Percentiles rank a stretch among this genome's conserved stretches.
phyloP scores from a whole-genome alignment of 768 basidiomycete species.

The Ramaria sp. region DNA sequence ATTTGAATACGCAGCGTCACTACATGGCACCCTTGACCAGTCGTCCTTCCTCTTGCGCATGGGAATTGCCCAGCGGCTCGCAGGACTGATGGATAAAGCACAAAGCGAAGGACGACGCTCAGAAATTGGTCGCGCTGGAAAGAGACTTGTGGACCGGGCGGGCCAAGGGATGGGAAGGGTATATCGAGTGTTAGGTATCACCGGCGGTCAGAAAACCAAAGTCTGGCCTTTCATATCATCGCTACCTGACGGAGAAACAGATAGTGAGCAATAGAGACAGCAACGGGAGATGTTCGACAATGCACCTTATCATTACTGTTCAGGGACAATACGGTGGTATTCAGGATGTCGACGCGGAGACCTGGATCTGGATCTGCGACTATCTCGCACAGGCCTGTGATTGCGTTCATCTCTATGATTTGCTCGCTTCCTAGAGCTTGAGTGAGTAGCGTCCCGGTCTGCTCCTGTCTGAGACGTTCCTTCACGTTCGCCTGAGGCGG shows the following conservation, averaged over 20 bases:
- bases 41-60: conserved; percentile 66
- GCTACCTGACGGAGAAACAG: not conserved
- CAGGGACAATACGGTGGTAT: not conserved
- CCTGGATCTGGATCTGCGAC: conserved; percentile 18
- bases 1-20: conserved; percentile 21
- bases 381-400: not conserved
- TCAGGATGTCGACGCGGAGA: conserved; percentile 17
- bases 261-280: not conserved
- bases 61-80: conserved; percentile 61
- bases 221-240: conserved; percentile 24
- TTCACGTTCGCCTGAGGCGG: not conserved
- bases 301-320: not conserved
- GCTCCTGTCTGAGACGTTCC: not conserved
- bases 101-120: conserved; percentile 33
- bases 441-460: not conserved
- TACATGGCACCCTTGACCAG: conserved; percentile 69
- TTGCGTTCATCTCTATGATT: not conserved
- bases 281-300: not conserved
- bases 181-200: conserved; percentile 71
- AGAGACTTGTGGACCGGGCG: conserved; percentile 61
- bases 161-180: conserved; percentile 72
- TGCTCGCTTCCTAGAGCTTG: not conserved
- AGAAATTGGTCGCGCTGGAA: conserved; percentile 49
- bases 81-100: conserved; percentile 45
- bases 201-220: conserved; percentile 9